These are phyloP conservation scores for Ceratocystis lukuohia DNA, from an alignment of 2,329 filamentous ascomycete genomes.

Conservation along the genomic window DNA sequence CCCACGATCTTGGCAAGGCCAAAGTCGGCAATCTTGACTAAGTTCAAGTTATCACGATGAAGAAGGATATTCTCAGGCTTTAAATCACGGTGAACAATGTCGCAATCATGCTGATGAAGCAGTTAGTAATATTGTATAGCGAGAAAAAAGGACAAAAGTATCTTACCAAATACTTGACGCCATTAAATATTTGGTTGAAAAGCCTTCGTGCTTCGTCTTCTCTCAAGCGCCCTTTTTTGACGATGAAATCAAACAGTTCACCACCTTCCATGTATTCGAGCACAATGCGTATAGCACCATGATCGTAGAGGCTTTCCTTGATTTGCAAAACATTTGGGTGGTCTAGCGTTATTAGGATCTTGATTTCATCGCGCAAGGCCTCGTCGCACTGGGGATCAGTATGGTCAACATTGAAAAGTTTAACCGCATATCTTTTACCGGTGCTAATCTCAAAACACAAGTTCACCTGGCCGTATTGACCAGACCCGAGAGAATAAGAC, in stretches of 20 bases:
- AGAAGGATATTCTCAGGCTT: conserved; percentile 94
- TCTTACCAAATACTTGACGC: conserved; percentile 83
- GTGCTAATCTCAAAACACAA: conserved; percentile 75
- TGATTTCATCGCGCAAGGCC: conserved; percentile 86
- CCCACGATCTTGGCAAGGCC: conserved; percentile 97
- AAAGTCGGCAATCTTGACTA: conserved; percentile 90
- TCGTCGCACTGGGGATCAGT: background rate
- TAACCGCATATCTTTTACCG: conserved; percentile 77
- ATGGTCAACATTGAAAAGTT: conserved; percentile 82
- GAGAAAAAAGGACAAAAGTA: background rate
- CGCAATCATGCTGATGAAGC: conserved; percentile 66
- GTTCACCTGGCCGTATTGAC: conserved; percentile 89
- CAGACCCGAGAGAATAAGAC: conserved; percentile 76
- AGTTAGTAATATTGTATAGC: no score
- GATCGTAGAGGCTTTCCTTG: conserved; percentile 89
- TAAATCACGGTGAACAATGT: conserved; percentile 94
- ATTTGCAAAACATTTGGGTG: conserved; percentile 86
- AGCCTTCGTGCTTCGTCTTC: conserved; percentile 76
- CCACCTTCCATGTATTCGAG: conserved; percentile 77
- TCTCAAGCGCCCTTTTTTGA: conserved; percentile 75
- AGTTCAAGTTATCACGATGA: conserved; percentile 57
- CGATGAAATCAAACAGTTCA: conserved; percentile 91
- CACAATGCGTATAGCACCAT: conserved; percentile 79
- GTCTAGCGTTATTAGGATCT: conserved; percentile 90
- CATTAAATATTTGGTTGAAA: conserved; percentile 83